Evolutionary conservation across 352 stramenopile species (phyloP).

Genomic region (Globisporangium megalacanthum): DNA sequence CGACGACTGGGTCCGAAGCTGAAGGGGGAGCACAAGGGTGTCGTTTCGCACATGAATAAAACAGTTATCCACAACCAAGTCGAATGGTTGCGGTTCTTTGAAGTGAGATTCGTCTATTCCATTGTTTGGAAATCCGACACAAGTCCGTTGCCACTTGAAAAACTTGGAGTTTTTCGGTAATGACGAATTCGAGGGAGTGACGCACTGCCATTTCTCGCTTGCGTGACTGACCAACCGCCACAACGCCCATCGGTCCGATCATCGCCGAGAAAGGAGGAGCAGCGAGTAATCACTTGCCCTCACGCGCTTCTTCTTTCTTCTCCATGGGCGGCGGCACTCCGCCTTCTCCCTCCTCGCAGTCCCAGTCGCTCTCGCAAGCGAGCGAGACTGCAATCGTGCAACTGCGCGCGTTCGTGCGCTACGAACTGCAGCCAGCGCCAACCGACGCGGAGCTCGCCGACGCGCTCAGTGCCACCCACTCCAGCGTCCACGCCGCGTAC

Average conservation of each 20-base stretch:
- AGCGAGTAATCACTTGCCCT: neutral
- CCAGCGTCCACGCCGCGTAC: conserved; percentile 44
- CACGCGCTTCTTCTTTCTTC: too few species aligned
- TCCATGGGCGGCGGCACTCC: conserved; percentile 16
- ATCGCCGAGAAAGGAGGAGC: too few species aligned
- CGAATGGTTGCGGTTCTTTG: too few species aligned
- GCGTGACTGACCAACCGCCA: neutral
- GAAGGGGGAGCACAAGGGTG: too few species aligned
- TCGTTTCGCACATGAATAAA: too few species aligned
- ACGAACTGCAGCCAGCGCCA: conserved; percentile 52
- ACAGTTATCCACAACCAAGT: too few species aligned
- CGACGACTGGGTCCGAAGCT: neutral
- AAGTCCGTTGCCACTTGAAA: too few species aligned
- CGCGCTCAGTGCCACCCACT: conserved; percentile 36
- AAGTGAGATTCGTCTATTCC: neutral
- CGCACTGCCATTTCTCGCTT: neutral
- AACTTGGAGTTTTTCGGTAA: neutral
- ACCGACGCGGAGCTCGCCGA: conserved; percentile 37
- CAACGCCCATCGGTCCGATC: neutral
- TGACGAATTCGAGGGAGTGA: neutral
- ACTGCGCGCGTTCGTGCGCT: conserved; percentile 48
- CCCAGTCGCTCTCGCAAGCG: conserved; percentile 1
- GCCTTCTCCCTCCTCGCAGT: conserved; percentile 1
- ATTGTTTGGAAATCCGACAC: neutral
- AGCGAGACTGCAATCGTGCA: conserved; percentile 36